Evolutionary conservation across 2,329 filamentous ascomycete species (phyloP), one percentile per base, ranked within the genome.

Genomic region (Cladosporium sphaerospermum): DNA sequence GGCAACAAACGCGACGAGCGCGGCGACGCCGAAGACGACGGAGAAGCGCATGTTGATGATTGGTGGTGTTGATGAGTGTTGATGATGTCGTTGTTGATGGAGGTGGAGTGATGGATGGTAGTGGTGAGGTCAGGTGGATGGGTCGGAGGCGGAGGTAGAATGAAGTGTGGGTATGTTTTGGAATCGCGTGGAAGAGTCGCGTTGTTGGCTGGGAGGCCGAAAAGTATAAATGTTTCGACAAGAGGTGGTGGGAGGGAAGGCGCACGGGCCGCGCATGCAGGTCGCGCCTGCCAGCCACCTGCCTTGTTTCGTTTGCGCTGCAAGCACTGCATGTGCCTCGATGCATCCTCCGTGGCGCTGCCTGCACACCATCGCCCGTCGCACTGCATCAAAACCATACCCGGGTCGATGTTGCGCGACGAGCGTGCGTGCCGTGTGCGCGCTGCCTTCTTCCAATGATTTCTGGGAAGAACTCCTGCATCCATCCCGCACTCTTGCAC

Each of bases 281-380:
- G n/a, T 14, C 16, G 36, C 36, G n/a, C 36, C 11, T 44, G 36
- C 48, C 48, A 40, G 48, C 48, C 48, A 51, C 48, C 44, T 40
- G 33, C 39, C 48, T 51, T 51, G 48, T 51, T 51, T 51, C 39
- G 48, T 51, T 51, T 51, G 48, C 48, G 36, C 40, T 36, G 48
- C 48, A 43, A 13, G 23, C 40, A 51, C 37, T 34, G 13, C 28
- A 50, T 28, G 23, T 28, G 23, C 23, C 23, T 28, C 23, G 23
- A 28, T 28, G 23, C 34, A 37, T 16, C 42, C 36, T 14, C n/a
- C 41, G 48, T 51, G 48, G 48, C 48, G 48, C 33, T n/a, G 48
- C 48, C 36, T n/a, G 16, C 39, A 51, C 39, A 51, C 40, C 48
- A 44, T 40, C n/a, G 14, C 14, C 18, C 32, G 40, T 43, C 36